Evolutionary conservation across 2,329 filamentous ascomycete genomes (phyloP).

Genomic region (Cladosporium velox): DNA sequence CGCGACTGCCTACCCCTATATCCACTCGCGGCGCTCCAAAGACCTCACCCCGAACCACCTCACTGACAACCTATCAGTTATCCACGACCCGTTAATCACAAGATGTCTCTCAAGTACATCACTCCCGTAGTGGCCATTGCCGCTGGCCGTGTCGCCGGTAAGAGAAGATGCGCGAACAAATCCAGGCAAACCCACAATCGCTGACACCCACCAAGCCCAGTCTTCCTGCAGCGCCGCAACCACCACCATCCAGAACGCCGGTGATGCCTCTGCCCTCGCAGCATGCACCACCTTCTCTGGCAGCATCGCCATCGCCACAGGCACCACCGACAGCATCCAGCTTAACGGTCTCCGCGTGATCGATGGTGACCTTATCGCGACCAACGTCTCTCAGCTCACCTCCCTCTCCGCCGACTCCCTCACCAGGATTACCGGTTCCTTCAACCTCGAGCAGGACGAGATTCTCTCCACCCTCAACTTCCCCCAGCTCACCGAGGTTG

Average conservation of each 20-base stretch:
- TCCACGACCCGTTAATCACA: constrained; percentile 27
- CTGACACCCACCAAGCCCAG: constrained; percentile 28
- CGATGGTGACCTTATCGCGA: constrained; percentile 55
- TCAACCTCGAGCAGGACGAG: constrained; percentile 69
- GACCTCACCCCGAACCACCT: neutral
- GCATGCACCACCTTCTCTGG: constrained; percentile 70
- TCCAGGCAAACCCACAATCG: neutral
- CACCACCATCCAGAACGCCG: constrained; percentile 61
- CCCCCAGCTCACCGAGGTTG: constrained; percentile 64
- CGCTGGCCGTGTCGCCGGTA: constrained; percentile 53
- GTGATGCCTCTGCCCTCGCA: constrained; percentile 61
- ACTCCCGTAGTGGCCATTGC: constrained; percentile 58
- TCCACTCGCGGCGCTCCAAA: neutral
- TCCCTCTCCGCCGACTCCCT: constrained; percentile 59
- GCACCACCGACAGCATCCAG: constrained; percentile 58
- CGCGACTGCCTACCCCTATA: neutral
- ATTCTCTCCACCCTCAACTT: constrained; percentile 69
- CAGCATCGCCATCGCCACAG: constrained; percentile 64
- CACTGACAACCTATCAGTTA: constrained; percentile 19
- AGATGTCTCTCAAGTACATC: constrained; percentile 59
- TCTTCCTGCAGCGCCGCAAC: constrained; percentile 48
- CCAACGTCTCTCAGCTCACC: constrained; percentile 62
- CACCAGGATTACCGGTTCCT: constrained; percentile 64
- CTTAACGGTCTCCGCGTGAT: constrained; percentile 65
- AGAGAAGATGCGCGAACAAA: constrained; percentile 29